phyloP scores from a whole-genome alignment of 2,329 filamentous ascomycete genomes.

The Colletotrichum destructivum region DNA sequence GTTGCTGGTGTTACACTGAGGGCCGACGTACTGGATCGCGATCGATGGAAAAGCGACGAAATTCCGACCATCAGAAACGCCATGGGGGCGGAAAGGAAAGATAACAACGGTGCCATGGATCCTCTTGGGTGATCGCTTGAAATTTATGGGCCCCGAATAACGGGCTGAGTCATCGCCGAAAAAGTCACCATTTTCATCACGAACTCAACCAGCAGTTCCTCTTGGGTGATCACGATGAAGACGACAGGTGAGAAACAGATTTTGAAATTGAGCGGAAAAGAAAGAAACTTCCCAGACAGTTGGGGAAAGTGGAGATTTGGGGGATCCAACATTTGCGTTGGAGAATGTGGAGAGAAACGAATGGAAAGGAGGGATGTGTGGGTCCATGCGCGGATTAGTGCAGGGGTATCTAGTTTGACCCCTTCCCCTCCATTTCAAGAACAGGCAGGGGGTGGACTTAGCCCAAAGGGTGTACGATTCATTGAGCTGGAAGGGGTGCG shows the following conservation, averaged over 20 bases:
- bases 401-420: no score
- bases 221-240: not conserved
- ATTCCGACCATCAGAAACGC: not conserved
- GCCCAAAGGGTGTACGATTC: not conserved
- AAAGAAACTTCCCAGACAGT: constrained; percentile 7
- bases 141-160: no score
- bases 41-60: constrained; percentile 11
- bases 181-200: no score
- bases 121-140: not conserved
- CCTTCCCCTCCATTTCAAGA: no score
- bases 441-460: not conserved
- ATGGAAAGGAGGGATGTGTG: constrained; percentile 19
- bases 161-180: no score
- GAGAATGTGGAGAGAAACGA: constrained; percentile 36
- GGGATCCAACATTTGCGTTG: constrained; percentile 27
- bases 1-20: not conserved
- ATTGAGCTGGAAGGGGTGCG: constrained; percentile 2
- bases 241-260: no score
- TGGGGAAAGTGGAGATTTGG: constrained; percentile 40
- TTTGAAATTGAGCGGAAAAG: not conserved
- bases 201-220: no score
- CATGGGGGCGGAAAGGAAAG: not conserved
- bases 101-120: not conserved
- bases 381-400: constrained; percentile 15
- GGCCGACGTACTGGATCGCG: constrained; percentile 16